phyloP scores from a whole-genome alignment of 2,329 filamentous ascomycete genomes.

The Polychaeton citri region DNA sequence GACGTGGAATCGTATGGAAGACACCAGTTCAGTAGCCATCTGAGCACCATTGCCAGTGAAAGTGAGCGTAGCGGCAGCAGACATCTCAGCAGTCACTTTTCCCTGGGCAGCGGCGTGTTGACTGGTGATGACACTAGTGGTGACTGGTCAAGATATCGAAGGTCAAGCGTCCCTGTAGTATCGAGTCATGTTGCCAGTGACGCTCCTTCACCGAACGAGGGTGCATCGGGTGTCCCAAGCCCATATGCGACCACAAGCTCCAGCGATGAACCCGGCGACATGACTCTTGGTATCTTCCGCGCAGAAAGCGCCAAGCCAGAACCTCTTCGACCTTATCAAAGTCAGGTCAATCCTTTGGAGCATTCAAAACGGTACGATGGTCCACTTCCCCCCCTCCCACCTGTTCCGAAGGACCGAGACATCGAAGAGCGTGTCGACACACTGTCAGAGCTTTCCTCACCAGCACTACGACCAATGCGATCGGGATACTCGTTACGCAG shows the following conservation, averaged over 20 bases:
- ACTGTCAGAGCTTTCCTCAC: slow-evolving; percentile 19
- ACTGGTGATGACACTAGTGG: slow-evolving; percentile 18
- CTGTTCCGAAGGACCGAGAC: slow-evolving; percentile 15
- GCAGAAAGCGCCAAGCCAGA: slow-evolving; percentile 21
- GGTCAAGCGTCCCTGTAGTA: slow-evolving; percentile 13
- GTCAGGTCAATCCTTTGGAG: slow-evolving; percentile 10
- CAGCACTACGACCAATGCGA: slow-evolving; percentile 17
- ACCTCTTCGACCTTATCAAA: slow-evolving; percentile 9
- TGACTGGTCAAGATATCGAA: slow-evolving; percentile 6
- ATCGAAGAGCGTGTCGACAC: slow-evolving; percentile 22
- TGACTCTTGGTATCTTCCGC: slow-evolving; percentile 17
- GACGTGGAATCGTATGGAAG: slow-evolving; percentile 12
- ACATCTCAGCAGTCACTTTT: slow-evolving; percentile 18
- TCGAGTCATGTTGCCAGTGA: slow-evolving; percentile 4
- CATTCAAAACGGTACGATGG: slow-evolving; percentile 14
- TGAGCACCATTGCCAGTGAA: slow-evolving; percentile 24
- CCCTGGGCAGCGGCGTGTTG: slow-evolving; percentile 18
- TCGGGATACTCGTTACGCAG: slow-evolving; percentile 20
- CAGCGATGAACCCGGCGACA: slow-evolving; percentile 14
- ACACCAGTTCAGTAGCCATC: slow-evolving; percentile 17
- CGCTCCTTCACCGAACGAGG: not conserved
- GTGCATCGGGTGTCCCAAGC: too few species aligned
- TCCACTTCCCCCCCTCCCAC: slow-evolving; percentile 16
- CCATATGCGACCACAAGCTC: slow-evolving; percentile 1
- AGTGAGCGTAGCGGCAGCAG: slow-evolving; percentile 14